These are phyloP conservation scores for Thermothelomyces thermophilus DNA, from an alignment of 2,329 filamentous ascomycete genomes.

Conservation along the genomic window DNA sequence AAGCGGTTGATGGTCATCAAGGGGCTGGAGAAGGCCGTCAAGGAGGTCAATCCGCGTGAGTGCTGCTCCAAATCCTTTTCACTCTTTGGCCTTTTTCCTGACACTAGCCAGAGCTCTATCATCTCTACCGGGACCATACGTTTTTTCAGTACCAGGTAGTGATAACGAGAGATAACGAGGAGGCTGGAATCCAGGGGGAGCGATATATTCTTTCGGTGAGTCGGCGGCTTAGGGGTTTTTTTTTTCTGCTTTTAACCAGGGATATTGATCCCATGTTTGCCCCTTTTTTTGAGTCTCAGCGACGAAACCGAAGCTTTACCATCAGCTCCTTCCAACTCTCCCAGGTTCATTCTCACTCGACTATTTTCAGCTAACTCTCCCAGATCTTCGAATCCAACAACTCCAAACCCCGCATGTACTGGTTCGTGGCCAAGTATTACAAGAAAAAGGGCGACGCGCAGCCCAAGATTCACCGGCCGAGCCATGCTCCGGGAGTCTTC, in stretches of 20 bases:
- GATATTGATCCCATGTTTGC: neutral
- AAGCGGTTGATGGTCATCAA: constrained; percentile 29
- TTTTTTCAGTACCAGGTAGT: constrained; percentile 40
- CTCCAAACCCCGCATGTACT: constrained; percentile 53
- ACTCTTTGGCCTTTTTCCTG: neutral
- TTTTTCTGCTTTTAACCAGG: neutral
- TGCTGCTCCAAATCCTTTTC: constrained; percentile 13
- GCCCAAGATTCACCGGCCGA: constrained; percentile 35
- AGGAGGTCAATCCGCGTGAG: constrained; percentile 45
- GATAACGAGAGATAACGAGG: constrained; percentile 47
- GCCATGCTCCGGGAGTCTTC: constrained; percentile 35
- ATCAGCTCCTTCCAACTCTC: no score
- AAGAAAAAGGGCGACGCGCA: constrained; percentile 34
- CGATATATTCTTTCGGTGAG: constrained; percentile 55
- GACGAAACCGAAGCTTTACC: no score
- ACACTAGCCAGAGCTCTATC: constrained; percentile 13
- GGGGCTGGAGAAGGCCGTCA: constrained; percentile 32
- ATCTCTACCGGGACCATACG: constrained; percentile 13
- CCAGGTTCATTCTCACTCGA: no score
- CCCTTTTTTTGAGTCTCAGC: no score
- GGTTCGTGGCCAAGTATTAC: constrained; percentile 48
- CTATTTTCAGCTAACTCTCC: neutral
- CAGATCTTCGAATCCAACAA: constrained; percentile 62
- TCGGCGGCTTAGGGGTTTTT: no score
- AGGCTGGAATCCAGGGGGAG: constrained; percentile 44